A percentile compares a stretch with the other conserved stretches of the same genome.
Evolutionary conservation across 345 rosid genomes (phyloP).

Genomic region (Salix purpurea): DNA sequence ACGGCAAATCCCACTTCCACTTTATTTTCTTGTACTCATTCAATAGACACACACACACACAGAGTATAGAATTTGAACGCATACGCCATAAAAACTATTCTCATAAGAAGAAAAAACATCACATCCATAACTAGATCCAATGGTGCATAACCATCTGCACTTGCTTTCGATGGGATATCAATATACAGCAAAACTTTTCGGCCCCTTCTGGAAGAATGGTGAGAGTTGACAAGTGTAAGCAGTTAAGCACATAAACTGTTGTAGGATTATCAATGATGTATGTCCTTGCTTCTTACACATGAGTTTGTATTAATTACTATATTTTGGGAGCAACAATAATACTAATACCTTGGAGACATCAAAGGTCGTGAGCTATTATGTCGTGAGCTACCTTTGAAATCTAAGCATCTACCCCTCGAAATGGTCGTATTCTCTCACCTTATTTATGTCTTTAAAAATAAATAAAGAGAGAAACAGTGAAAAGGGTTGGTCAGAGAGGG

Average conservation of each 20-base stretch:
- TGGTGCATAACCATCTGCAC: neutral
- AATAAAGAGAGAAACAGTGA: neutral
- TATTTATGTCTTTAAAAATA: neutral
- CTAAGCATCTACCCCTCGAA: no score
- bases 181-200: neutral
- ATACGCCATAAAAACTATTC: neutral
- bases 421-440: slow-evolving; percentile 13
- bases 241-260: neutral
- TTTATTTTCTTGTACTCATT: slow-evolving; percentile 1
- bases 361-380: neutral
- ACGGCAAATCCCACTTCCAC: slow-evolving; percentile 48
- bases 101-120: neutral
- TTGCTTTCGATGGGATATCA: neutral
- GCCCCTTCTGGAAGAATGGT: neutral
- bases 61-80: neutral
- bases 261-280: neutral
- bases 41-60: neutral
- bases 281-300: neutral
- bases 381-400: no score
- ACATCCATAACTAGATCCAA: neutral
- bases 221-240: neutral
- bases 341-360: neutral
- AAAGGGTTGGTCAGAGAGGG: neutral
- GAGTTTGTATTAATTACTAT: neutral
- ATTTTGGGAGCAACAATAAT: neutral